Evolutionary conservation across 495 filamentous ascomycete genomes (phyloP), one percentile per base, ranked within the genome.

Genomic region (Aspergillus coremiiformis): DNA sequence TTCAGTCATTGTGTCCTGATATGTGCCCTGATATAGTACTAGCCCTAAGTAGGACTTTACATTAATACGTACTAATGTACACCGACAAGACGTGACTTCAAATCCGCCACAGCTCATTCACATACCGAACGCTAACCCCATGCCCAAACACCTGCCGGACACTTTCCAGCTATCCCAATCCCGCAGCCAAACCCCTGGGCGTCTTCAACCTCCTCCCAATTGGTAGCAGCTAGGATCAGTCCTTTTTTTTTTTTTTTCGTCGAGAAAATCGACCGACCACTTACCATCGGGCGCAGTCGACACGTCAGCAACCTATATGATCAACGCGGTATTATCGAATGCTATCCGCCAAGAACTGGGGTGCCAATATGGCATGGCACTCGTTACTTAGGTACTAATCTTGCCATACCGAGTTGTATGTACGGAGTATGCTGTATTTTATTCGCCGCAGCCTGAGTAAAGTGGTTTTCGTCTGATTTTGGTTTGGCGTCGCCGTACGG

Each of bases 121-220:
- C 32, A 35, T 35, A 35, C 2, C 32, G 6, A 15, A 35, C 32
- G 1, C 32, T 12, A 35, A 35, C 2, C 32, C 32, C 32, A 35
- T 35, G 32, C 12, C 2, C 32, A n/a, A 35, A 35, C 2, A 35
- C 32, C 12, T 35, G 32, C 12, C 32, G 32, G 12, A 35, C 32
- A 35, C 32, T 35, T 15, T 35, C 32, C 32, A 35, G 32, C 53
- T 68, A 21, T 68, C 66, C 53, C 22, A 30, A 29, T 30, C 51
- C 4, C 26, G 66, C 6, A 63, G 65, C 9, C 59, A 64, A 23
- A 46, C 47, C 22, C 37, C 50, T 22, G 44, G 64, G 64, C 7
- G 47, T 66, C 10, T 27, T 66, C 2, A 64, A 66, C 29, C 47
- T 66, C 22, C 37, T 35, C 39, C n/a, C 63, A 66, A 44, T 27